Evolutionary conservation across 805 yeast species (phyloP).

Genomic region (Tetrapisispora taiwanensis): DNA sequence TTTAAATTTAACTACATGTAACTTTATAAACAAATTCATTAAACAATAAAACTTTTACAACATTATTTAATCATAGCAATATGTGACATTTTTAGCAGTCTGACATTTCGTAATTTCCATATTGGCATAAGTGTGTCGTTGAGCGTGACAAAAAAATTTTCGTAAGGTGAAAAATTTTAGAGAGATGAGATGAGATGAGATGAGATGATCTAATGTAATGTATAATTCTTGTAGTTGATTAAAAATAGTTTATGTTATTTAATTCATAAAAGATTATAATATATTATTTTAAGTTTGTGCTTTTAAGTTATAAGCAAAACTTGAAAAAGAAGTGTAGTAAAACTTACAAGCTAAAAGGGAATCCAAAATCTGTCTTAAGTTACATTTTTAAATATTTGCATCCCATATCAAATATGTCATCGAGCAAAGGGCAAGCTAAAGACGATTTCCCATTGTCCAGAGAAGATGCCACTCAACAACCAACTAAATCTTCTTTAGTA

Average conservation of each 20-base stretch:
- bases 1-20: too few relatives aligned
- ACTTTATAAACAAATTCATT: too few relatives aligned
- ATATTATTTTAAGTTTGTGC: too few relatives aligned
- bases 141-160: background rate
- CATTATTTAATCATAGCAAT: background rate
- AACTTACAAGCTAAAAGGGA: background rate
- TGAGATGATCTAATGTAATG: constrained; percentile 1
- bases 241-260: too few relatives aligned
- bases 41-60: too few relatives aligned
- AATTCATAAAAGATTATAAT: too few relatives aligned
- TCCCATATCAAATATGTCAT: background rate
- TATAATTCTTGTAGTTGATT: too few relatives aligned
- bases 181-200: constrained; percentile 3
- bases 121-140: background rate
- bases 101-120: background rate
- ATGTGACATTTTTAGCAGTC: background rate
- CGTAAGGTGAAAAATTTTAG: constrained; percentile 1
- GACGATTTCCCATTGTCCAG: constrained; percentile 35
- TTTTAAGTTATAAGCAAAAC: background rate
- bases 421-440: constrained; percentile 40
- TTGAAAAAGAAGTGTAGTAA: background rate
- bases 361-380: background rate
- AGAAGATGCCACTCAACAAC: constrained; percentile 33
- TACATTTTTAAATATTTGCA: background rate
- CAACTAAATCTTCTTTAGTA: constrained; percentile 29